phyloP scores from a whole-genome alignment of 768 basidiomycete species.

The Rhodotorula sphaerocarpa region DNA sequence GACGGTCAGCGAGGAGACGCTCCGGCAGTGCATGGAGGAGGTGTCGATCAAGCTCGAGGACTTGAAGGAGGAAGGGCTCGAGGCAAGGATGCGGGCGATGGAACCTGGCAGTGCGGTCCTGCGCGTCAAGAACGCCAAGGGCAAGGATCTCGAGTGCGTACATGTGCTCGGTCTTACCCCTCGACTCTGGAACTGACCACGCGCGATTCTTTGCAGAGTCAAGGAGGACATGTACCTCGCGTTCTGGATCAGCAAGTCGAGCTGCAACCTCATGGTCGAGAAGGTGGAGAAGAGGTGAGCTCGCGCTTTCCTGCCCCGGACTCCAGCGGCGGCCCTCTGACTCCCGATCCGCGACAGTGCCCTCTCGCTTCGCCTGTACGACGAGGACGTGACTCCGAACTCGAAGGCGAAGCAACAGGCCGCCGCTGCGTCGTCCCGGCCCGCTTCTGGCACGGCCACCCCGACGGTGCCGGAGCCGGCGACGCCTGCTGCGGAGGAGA shows the following conservation, averaged over 20 bases:
- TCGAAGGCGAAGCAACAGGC: conserved; percentile 14
- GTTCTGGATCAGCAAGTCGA: conserved; percentile 86
- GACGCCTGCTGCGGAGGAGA: conserved; percentile 23
- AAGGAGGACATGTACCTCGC: conserved; percentile 80
- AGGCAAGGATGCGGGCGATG: conserved; percentile 51
- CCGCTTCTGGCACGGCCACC: background rate
- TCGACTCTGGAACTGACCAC: background rate
- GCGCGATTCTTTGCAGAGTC: background rate
- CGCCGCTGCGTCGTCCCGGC: background rate
- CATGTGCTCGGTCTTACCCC: background rate
- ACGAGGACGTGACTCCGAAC: conserved; percentile 60
- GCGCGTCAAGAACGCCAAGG: conserved; percentile 55
- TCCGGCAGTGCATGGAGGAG: conserved; percentile 63
- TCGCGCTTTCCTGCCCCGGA: too few relatives aligned
- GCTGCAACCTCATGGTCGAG: conserved; percentile 84
- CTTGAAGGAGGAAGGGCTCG: conserved; percentile 51
- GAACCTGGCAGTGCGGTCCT: conserved; percentile 66
- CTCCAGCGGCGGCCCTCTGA: conserved; percentile 1
- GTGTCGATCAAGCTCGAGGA: conserved; percentile 69
- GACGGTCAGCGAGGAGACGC: conserved; percentile 51
- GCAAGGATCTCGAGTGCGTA: conserved; percentile 54
- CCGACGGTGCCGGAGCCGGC: conserved; percentile 3
- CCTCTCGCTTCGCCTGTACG: conserved; percentile 74
- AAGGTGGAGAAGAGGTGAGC: conserved; percentile 87
- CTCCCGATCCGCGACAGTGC: conserved; percentile 52